Conservation (phyloP, 192 early-diverging fungal species). For the Jimgerdemannia flammicorona region DNA sequence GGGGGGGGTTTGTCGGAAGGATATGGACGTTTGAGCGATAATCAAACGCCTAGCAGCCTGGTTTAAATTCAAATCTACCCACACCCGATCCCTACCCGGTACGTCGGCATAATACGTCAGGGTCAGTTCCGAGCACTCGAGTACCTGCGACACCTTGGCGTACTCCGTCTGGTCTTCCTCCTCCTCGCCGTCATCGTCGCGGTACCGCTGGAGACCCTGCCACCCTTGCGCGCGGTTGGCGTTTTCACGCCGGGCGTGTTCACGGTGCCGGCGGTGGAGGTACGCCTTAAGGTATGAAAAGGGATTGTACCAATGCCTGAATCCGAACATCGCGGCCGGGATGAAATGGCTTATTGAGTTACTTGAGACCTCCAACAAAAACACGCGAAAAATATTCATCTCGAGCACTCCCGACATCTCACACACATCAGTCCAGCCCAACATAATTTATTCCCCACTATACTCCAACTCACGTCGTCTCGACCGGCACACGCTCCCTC, state of each 20-base stretch:
- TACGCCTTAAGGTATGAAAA: background rate
- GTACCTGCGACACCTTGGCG: conserved; percentile 55
- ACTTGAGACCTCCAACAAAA: too few species aligned
- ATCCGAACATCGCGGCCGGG: too few species aligned
- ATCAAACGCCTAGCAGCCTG: too few species aligned
- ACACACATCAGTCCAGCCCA: background rate
- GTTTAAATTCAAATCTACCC: background rate
- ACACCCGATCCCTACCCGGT: conserved; percentile 40
- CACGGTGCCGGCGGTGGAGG: background rate
- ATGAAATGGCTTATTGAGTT: too few species aligned
- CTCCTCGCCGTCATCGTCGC: background rate
- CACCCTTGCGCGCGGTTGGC: background rate
- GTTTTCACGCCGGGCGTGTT: background rate
- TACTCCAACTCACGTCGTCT: background rate
- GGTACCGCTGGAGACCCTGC: conserved; percentile 12
- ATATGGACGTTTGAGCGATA: too few species aligned
- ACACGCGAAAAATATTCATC: too few species aligned
- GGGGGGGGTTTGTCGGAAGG: too few species aligned
- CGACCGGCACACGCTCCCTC: background rate
- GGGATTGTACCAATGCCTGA: background rate
- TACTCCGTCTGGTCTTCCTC: conserved; percentile 45
- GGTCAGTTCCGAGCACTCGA: conserved; percentile 53
- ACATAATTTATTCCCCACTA: background rate
- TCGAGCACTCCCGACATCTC: background rate
- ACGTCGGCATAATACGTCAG: conserved; percentile 65